Evolutionary conservation across 2,329 filamentous ascomycete species (phyloP).

Genomic region (Tolypocladium ophioglossoides): DNA sequence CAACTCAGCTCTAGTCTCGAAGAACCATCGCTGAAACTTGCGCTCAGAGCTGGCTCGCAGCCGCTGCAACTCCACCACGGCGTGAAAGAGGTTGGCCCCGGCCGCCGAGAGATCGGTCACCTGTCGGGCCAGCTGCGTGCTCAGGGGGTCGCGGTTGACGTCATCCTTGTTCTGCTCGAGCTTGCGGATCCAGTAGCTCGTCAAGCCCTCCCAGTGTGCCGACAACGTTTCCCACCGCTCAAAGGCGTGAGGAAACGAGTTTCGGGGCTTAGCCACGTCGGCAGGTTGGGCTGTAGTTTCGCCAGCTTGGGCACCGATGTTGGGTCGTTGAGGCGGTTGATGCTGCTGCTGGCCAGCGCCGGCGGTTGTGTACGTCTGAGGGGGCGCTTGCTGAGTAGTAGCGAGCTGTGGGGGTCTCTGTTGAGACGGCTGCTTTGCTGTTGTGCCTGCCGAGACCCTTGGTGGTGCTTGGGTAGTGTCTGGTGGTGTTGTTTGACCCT

Average conservation of each 20-base stretch:
- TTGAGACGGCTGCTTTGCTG: conserved; percentile 7
- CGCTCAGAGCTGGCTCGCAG: conserved; percentile 89
- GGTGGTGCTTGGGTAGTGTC: conserved; percentile 12
- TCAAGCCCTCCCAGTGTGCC: conserved; percentile 95
- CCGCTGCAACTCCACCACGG: conserved; percentile 89
- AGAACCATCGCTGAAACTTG: conserved; percentile 98
- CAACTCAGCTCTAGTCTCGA: conserved; percentile 81
- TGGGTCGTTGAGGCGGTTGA: conserved; percentile 4
- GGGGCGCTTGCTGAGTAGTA: conserved; percentile 1
- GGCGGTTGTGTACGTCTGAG: conserved; percentile 4
- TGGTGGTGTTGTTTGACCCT: conserved; percentile 14
- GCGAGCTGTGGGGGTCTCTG: conserved; percentile 5
- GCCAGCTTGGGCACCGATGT: conserved; percentile 6
- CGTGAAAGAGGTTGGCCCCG: conserved; percentile 93
- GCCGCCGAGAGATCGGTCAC: conserved; percentile 96
- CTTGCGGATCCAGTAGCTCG: conserved; percentile 92
- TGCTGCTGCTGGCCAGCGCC: conserved; percentile 7
- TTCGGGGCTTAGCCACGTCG: conserved; percentile 35
- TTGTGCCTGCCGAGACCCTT: conserved; percentile 4
- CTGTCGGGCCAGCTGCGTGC: conserved; percentile 81
- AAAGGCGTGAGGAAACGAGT: conserved; percentile 89
- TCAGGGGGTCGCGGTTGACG: conserved; percentile 70
- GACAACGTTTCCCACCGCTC: conserved; percentile 96
- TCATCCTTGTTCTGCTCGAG: conserved; percentile 86
- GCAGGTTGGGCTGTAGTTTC: conserved; percentile 10